A percentile compares a stretch with the other conserved stretches of the same genome.
These are phyloP conservation scores for Rhodotorula sp. DNA, from an alignment of 1,284 basidiomycete species.

Conservation along the genomic window DNA sequence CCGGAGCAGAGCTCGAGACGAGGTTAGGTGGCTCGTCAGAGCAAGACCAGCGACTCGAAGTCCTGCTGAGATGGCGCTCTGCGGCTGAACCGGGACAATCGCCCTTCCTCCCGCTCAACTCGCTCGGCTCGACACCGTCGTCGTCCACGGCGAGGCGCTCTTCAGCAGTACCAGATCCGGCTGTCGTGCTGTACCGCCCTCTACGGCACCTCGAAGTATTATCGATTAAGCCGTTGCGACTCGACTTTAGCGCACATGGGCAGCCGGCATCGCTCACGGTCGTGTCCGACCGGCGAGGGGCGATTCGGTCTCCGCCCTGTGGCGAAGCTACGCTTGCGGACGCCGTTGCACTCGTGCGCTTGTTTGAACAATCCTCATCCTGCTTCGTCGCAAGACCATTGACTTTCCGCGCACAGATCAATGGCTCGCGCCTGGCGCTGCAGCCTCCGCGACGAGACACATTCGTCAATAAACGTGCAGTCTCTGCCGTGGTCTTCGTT, in stretches of 20 bases:
- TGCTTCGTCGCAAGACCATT: neutral
- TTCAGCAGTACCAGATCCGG: neutral
- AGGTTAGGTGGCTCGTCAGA: neutral
- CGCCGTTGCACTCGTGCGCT: too few species aligned
- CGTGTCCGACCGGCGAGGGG: too few species aligned
- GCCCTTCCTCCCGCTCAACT: neutral
- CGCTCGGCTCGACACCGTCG: neutral
- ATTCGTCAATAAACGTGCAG: neutral
- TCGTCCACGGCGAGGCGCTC: neutral
- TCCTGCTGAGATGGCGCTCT: neutral
- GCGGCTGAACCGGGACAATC: neutral
- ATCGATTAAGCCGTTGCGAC: slow-evolving; percentile 54
- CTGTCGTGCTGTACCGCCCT: slow-evolving; percentile 58
- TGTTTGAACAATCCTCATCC: too few species aligned
- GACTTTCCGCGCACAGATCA: neutral
- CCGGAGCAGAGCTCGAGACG: neutral
- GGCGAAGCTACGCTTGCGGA: too few species aligned
- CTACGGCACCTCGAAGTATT: slow-evolving; percentile 63
- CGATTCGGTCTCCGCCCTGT: too few species aligned
- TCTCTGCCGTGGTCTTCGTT: rapidly evolving
- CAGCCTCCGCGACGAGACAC: neutral
- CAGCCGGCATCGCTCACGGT: too few species aligned
- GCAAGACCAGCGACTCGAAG: neutral
- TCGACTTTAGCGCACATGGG: slow-evolving; percentile 36
- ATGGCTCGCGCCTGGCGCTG: neutral